Base-by-base conservation (phyloP, 2,329 filamentous ascomycete species). In the Phaeosphaeria sp. region DNA sequence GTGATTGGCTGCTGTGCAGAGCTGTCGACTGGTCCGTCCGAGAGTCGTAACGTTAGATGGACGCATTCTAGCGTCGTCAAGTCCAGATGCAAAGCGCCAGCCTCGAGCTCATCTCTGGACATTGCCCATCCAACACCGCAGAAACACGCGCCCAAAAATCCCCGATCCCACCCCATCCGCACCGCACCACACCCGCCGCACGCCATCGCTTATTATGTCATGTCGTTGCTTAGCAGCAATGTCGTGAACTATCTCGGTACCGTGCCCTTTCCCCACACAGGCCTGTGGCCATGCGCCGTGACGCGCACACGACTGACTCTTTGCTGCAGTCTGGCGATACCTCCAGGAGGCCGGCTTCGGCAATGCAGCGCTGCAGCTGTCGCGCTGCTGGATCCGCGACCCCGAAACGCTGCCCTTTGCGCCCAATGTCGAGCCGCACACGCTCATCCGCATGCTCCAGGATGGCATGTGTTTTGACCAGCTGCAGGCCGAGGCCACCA, bases 241-340 rank as follows among this genome's bases (percentile, higher is more conserved):
- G 86, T 89, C 74, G 83, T 90, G 73, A 90, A 89, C 79, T 89
- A 89, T 78, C 80, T 89, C 72, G 64, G 67, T 68, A 62, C 56
- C 39, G 22, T 43, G 41, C 51, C 50, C 47, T 43, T 52, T 50
- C 36, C 27, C 42, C 51, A 36, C 49, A 22, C 48, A 46, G 41
- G 11, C 55, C 23, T 22, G 2, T 33, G 42, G 42, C 57, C 42
- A 42, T 55, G 50, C 54, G 54, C 39, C 50, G 10, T 30, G 18
- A n/a, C 36, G 17, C 43, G 22, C 44, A 6, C 52, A 36, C 43
- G 6, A 30, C 64, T 66, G 53, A 66, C 62, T 33, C 33, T 30
- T 22, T 15, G 23, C 36, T 47, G 13, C 54, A 69, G 87, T 90
- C 76, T 88, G 87, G 83, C 86, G 87, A 82, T 89, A 83, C 66